Percentiles rank a stretch among this genome's conserved stretches.
Conservation (phyloP, 306 rosid species). For the Chamaecrista fasciculata region DNA sequence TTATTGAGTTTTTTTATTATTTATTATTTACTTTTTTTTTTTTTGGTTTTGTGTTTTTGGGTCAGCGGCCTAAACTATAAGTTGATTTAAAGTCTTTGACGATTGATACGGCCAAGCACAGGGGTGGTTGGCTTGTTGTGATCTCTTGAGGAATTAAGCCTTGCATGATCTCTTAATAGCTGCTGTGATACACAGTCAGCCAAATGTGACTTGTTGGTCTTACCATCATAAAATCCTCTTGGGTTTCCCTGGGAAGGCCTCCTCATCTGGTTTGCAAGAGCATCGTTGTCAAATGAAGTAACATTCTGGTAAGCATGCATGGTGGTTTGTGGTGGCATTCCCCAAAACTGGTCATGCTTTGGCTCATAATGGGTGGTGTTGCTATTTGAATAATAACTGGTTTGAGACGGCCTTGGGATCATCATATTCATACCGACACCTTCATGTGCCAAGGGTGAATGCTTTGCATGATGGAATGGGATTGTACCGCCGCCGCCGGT, state of each 20-base stretch:
- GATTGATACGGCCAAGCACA: conserved; percentile 30
- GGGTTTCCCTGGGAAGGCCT: conserved; percentile 35
- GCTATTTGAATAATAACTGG: conserved; percentile 36
- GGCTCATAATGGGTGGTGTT: conserved; percentile 39
- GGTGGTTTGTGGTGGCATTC: conserved; percentile 41
- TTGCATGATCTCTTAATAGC: conserved; percentile 49
- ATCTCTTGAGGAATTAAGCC: conserved; percentile 40
- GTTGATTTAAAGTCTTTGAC: no score
- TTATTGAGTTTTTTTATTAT: no score
- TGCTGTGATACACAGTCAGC: conserved; percentile 61
- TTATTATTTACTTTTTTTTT: no score
- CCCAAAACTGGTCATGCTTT: conserved; percentile 42
- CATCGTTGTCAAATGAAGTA: conserved; percentile 40
- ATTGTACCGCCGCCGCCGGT: conserved; percentile 54
- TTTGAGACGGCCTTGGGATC: conserved; percentile 42
- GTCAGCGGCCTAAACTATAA: no score
- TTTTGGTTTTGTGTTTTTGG: no score
- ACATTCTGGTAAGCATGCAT: conserved; percentile 40
- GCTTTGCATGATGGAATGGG: conserved; percentile 56
- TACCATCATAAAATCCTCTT: conserved; percentile 40
- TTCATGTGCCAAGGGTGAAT: conserved; percentile 43
- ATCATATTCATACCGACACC: conserved; percentile 41
- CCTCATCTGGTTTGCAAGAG: conserved; percentile 41
- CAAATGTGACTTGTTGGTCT: conserved; percentile 41
- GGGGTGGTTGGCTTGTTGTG: conserved; percentile 28